Evolutionary conservation across 2,329 filamentous ascomycete species (phyloP), one percentile per base, ranked within the genome.

Genomic region (Penicillium sp.): DNA sequence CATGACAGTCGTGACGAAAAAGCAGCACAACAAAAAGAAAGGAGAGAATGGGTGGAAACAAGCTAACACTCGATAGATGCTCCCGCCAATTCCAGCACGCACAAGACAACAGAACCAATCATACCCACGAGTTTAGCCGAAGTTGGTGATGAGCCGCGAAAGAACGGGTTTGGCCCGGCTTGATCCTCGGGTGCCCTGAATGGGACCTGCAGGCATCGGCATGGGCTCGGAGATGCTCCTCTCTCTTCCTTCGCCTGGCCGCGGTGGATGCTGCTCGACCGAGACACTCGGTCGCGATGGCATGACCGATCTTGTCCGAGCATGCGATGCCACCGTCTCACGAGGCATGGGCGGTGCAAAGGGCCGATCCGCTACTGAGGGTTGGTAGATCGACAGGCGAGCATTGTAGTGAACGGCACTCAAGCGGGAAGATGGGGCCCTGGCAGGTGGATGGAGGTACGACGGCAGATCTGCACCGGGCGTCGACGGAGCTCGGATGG

Each of bases 71-170:
- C 16, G 32, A 28, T 34, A 29, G 21, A 38, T 31, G 38, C 33
- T n/a, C n/a, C 21, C 7, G 11, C 21, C 7, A 23, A 7, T 7
- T 23, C 21, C 7, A 23, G 21, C 21, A 23, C 21, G 11, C 21
- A 11, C 7, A 23, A 23, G 21, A 7, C 21, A 7, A 7, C 21
- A 23, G 21, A 7, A 23, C 11, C 11, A 23, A 7, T 11, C 21
- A 11, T 11, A 7, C 7, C 7, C 38, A 35, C 13, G 13, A 21
- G 8, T 23, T 51, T 49, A 57, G 19, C 50, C 42, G 31, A 64
- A 59, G 37, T 62, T 62, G 17, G 64, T 67, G 36, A 67, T 58
- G 37, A 67, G 39, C 32, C 56, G 56, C 17, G 64, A 61, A 17
- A 67, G 39, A 7, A 63, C 59, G 11, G 64, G 64, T 33, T 63